Percentiles rank a stretch among this genome's conserved stretches.
Evolutionary conservation across 2,329 filamentous ascomycete species (phyloP).

Genomic region (Aureobasidium mangrovei): DNA sequence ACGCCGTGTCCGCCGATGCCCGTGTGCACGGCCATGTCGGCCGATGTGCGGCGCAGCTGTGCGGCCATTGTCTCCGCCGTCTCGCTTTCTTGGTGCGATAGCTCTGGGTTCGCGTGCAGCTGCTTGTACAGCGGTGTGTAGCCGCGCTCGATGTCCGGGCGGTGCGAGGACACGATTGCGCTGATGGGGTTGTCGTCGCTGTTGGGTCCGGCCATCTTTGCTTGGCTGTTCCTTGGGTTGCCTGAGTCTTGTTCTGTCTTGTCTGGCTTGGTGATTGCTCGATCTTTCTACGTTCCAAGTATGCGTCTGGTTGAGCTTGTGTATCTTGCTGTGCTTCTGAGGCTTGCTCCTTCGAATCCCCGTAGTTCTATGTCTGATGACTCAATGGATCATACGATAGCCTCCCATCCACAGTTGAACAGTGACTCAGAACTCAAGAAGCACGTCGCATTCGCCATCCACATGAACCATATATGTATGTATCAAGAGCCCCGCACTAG

Average conservation of each 20-base stretch:
- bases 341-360: too few relatives aligned
- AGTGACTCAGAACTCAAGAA: too few relatives aligned
- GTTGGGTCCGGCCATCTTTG: neutral
- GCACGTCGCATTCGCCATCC: too few relatives aligned
- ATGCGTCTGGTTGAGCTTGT: too few relatives aligned
- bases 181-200: neutral
- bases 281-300: too few relatives aligned
- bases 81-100: conserved; percentile 47
- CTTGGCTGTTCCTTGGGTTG: neutral
- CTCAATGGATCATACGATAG: too few relatives aligned
- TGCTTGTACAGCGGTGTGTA: conserved; percentile 51
- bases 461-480: too few relatives aligned
- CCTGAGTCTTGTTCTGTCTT: too few relatives aligned
- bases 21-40: conserved; percentile 38
- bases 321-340: too few relatives aligned
- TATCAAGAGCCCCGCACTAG: neutral
- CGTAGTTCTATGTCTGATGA: too few relatives aligned
- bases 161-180: conserved; percentile 27
- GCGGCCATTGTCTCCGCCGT: conserved; percentile 42
- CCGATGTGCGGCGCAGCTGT: conserved; percentile 29
- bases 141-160: conserved; percentile 31
- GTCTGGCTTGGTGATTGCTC: too few relatives aligned
- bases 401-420: too few relatives aligned
- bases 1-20: conserved; percentile 53
- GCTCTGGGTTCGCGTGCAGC: conserved; percentile 51